Evolutionary conservation across 2,329 filamentous ascomycete genomes (phyloP), one percentile per base, ranked within the genome.

Genomic region (Hawksworthiomyces lignivorus): DNA sequence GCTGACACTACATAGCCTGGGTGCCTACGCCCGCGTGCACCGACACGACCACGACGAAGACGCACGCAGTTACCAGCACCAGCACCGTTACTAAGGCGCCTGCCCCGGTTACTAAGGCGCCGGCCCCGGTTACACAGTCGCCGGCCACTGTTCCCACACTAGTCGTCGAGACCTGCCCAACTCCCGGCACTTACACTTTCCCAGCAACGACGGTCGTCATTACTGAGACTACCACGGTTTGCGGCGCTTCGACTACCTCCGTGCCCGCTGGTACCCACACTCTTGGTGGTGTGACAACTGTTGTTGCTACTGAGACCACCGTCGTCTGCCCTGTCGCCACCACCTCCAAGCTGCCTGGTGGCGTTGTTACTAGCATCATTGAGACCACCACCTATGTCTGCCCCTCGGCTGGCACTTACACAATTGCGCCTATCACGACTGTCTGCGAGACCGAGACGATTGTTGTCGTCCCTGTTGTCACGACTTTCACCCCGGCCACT

Each of bases 181-280:
- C 77, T 34, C 76, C 83, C 24, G 84, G 84, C 62, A 75, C 73
- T 48, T 88, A 87, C 70, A 87, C 83, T 52, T 78, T 86, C 70
- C 79, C 80, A 52, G 81, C 82, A 46, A 83, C 74, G 52, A 89
- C 83, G 48, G 57, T 85, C 50, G 81, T 77, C 47, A 65, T 88
- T 51, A 79, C 71, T 48, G 68, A 78, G 61, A 73, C 75, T 46
- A 83, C 79, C 52, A 84, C 80, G 29, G 80, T 84, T 48, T 79
- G 75, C 61, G 81, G 63, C 53, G 73, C 75, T 39, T 69, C 76
- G 49, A 72, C 75, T 45, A 83, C 82, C 51, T 62, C 69, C 38
- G 68, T 86, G 37, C 66, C 80, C 42, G 51, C 72, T 45, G 84
- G 84, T 56, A 77, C 72, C 31, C 70, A 84, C 71, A 85, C 80